A percentile compares a stretch with the other conserved stretches of the same genome.
Evolutionary conservation across 306 rosid genomes (phyloP).

Genomic region (Adenanthera pavonina): DNA sequence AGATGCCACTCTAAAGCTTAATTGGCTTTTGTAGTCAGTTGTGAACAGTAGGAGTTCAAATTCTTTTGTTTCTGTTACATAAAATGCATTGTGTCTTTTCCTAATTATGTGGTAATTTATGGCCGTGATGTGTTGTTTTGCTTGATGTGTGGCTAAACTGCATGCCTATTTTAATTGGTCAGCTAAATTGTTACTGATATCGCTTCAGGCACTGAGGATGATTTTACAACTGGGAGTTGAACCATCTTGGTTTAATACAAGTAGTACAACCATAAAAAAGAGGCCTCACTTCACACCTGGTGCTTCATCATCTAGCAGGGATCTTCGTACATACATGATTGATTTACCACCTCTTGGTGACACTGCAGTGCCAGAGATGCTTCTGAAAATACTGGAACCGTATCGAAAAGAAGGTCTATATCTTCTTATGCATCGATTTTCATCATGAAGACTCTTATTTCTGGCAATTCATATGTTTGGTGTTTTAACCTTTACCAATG

Average conservation of each 20-base stretch:
- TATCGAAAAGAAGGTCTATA: slow-evolving; percentile 84
- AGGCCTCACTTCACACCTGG: slow-evolving; percentile 85
- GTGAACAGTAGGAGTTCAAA: not conserved
- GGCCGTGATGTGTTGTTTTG: slow-evolving; percentile 6
- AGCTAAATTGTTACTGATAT: slow-evolving; percentile 33
- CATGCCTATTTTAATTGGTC: slow-evolving; percentile 2
- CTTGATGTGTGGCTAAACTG: slow-evolving; percentile 6
- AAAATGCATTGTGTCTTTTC: not conserved
- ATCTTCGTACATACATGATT: slow-evolving; percentile 86
- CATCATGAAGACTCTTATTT: slow-evolving; percentile 27
- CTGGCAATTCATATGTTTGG: slow-evolving; percentile 33
- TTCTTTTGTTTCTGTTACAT: not conserved
- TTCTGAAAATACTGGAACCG: slow-evolving; percentile 91
- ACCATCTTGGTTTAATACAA: slow-evolving; percentile 95
- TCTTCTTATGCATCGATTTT: slow-evolving; percentile 39
- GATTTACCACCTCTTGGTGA: slow-evolving; percentile 81
- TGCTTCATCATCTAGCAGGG: slow-evolving; percentile 65
- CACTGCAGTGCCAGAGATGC: slow-evolving; percentile 92
- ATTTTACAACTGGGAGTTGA: slow-evolving; percentile 93
- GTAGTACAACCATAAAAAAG: slow-evolving; percentile 72
- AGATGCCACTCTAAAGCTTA: slow-evolving; percentile 1
- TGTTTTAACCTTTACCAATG: slow-evolving; percentile 39
- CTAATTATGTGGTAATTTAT: not conserved
- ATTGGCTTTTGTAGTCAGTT: not conserved
- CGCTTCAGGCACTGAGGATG: slow-evolving; percentile 84